Evolutionary conservation across 352 stramenopile genomes (phyloP).

Genomic region (Aphanomyces astaci): DNA sequence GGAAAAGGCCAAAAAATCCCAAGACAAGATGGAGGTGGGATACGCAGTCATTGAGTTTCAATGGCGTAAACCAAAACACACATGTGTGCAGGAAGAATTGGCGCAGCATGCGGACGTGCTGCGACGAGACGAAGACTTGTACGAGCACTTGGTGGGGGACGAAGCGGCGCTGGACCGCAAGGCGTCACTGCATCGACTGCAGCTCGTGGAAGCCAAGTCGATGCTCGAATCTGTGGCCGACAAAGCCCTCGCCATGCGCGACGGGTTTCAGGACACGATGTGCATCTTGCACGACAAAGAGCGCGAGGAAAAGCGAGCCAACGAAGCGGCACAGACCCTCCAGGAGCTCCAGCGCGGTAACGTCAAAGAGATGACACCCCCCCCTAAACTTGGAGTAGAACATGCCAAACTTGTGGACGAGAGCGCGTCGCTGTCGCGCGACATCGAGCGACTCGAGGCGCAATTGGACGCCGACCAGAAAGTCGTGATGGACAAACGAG

Average conservation of each 20-base stretch:
- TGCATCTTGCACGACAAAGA: conserved; percentile 39
- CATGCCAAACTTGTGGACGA: not conserved
- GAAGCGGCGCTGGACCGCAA: conserved; percentile 8
- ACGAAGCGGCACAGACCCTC: conserved; percentile 27
- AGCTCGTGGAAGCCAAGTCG: not conserved
- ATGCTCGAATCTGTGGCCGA: not conserved
- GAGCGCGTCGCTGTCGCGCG: not conserved
- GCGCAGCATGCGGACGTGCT: not conserved
- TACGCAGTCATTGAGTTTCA: not conserved
- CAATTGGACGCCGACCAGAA: conserved; percentile 7
- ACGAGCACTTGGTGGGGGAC: conserved; percentile 16
- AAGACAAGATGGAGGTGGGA: conserved; percentile 9
- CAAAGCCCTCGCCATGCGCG: not conserved
- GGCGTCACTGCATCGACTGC: not conserved
- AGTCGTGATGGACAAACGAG: not conserved
- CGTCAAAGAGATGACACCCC: not conserved
- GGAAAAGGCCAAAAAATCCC: not conserved
- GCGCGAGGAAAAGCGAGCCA: conserved; percentile 32
- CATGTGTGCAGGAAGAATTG: not conserved
- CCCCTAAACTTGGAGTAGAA: not conserved
- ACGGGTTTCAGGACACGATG: conserved; percentile 15
- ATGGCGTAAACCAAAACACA: not conserved
- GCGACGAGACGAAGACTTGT: not conserved
- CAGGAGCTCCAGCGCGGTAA: conserved; percentile 13
- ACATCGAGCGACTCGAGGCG: conserved; percentile 10